These are phyloP conservation scores for Xylaria curta DNA, from an alignment of 495 filamentous ascomycete genomes.

Conservation along the genomic window DNA sequence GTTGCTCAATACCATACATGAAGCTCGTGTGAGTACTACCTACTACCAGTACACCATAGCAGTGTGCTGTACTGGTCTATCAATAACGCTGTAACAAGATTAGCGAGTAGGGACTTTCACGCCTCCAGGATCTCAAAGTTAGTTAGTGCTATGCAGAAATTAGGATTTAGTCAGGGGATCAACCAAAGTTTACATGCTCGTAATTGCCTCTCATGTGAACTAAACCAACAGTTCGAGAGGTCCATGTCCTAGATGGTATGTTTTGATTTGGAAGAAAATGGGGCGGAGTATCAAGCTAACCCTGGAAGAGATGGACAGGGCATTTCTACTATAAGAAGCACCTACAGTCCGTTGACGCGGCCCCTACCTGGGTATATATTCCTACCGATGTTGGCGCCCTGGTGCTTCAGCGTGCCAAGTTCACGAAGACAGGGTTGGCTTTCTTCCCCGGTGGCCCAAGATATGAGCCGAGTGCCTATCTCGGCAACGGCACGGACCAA, in stretches of 20 bases:
- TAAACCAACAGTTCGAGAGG: too few species aligned
- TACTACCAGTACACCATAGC: neutral
- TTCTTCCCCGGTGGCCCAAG: constrained; percentile 4
- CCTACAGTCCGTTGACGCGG: neutral
- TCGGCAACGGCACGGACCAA: constrained; percentile 20
- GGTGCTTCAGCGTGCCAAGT: constrained; percentile 1
- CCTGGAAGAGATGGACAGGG: neutral
- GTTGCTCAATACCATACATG: neutral
- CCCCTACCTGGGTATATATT: constrained; percentile 1
- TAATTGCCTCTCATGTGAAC: too few species aligned
- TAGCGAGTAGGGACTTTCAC: neutral
- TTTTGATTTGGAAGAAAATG: too few species aligned
- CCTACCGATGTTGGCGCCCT: neutral
- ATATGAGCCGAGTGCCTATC: constrained; percentile 2
- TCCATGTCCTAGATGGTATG: too few species aligned
- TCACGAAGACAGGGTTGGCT: constrained; percentile 8
- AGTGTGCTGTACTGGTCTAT: neutral
- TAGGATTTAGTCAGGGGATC: too few species aligned
- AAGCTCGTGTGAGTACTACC: neutral
- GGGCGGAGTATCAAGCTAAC: too few species aligned
- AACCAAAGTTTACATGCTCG: too few species aligned
- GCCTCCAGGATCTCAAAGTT: too few species aligned
- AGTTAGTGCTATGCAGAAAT: too few species aligned
- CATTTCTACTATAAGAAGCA: constrained; percentile 10
- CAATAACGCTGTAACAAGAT: neutral